Conservation (phyloP, 2,329 filamentous ascomycete genomes). For the Alternaria gansuensis region DNA sequence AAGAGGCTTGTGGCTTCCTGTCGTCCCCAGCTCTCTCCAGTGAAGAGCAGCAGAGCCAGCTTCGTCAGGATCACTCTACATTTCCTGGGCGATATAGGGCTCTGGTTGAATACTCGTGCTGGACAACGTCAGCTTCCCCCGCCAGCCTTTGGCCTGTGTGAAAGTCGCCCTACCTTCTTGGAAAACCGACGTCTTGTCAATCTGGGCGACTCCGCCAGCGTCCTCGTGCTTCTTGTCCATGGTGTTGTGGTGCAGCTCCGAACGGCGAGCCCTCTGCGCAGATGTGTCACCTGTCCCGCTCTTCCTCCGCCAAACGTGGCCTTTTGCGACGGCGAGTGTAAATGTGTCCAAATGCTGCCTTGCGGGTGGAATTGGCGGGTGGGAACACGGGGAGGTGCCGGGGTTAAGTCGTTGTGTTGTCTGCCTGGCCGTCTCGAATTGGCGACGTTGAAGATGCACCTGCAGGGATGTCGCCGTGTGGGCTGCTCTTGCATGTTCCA, state of each 20-base stretch:
- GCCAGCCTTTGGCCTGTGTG: conserved; percentile 6
- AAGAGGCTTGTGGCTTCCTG: conserved; percentile 98
- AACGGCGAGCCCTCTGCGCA: conserved; percentile 33
- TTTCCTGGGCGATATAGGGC: conserved; percentile 94
- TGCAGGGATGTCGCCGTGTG: conserved; percentile 46
- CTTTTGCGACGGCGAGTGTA: conserved; percentile 33
- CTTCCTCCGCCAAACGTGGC: conserved; percentile 50
- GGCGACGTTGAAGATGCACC: conserved; percentile 49
- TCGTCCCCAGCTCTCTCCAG: conserved; percentile 93
- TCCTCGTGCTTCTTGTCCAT: conserved; percentile 97
- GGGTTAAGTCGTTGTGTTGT: conserved; percentile 14
- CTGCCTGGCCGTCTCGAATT: conserved; percentile 38
- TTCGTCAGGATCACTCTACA: conserved; percentile 94
- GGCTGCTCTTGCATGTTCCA: conserved; percentile 33
- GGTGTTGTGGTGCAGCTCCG: conserved; percentile 34
- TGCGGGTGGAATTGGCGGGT: conserved; percentile 20
- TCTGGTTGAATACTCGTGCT: conserved; percentile 98
- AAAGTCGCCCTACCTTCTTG: conserved; percentile 81
- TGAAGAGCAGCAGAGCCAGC: conserved; percentile 94
- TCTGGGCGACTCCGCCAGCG: conserved; percentile 93
- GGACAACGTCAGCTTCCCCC: conserved; percentile 43
- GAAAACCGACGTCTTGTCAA: conserved; percentile 97
- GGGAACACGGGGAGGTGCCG: conserved; percentile 6
- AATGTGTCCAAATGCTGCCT: conserved; percentile 20
- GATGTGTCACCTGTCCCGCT: conserved; percentile 37